Percentiles rank a stretch among this genome's conserved stretches.
These are phyloP conservation scores for Candida manassasensis DNA, from an alignment of 805 yeast genomes.

Conservation along the genomic window DNA sequence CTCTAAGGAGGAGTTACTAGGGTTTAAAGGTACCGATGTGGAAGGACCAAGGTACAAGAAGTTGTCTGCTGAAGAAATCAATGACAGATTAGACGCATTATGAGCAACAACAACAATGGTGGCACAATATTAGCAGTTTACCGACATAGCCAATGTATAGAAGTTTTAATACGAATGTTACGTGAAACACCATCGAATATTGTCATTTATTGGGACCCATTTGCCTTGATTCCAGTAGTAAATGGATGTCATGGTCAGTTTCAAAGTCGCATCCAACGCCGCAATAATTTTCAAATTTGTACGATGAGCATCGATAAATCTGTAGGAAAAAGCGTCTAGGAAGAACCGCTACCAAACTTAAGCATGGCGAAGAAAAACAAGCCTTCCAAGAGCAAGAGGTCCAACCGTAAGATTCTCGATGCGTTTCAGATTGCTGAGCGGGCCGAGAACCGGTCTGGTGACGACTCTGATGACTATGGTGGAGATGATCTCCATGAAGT, in stretches of 20 bases:
- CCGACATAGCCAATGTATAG: not conserved
- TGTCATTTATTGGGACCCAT: too few species aligned
- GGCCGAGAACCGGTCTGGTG: constrained; percentile 23
- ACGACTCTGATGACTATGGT: constrained; percentile 12
- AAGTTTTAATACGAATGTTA: constrained; percentile 1
- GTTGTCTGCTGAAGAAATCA: constrained; percentile 83
- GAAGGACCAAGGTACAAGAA: constrained; percentile 87
- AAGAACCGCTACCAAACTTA: not conserved
- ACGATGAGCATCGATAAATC: constrained; percentile 5
- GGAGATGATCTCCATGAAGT: constrained; percentile 23
- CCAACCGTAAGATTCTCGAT: constrained; percentile 34
- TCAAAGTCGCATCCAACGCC: too few species aligned
- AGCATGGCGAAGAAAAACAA: constrained; percentile 17
- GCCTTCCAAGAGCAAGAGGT: constrained; percentile 24
- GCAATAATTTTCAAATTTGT: not conserved
- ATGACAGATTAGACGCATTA: constrained; percentile 91
- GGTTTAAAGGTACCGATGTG: constrained; percentile 78
- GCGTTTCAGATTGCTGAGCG: constrained; percentile 44
- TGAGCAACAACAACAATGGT: constrained; percentile 23
- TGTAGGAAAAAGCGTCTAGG: too few species aligned
- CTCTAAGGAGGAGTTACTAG: constrained; percentile 75
- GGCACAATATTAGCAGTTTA: not conserved
- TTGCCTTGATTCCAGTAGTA: too few species aligned
- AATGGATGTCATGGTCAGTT: too few species aligned
- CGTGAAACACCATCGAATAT: not conserved